Percentiles rank a stretch among this genome's conserved stretches.
Evolutionary conservation across 192 early-diverging fungal species (phyloP).

Genomic region (Coemansia sp.): DNA sequence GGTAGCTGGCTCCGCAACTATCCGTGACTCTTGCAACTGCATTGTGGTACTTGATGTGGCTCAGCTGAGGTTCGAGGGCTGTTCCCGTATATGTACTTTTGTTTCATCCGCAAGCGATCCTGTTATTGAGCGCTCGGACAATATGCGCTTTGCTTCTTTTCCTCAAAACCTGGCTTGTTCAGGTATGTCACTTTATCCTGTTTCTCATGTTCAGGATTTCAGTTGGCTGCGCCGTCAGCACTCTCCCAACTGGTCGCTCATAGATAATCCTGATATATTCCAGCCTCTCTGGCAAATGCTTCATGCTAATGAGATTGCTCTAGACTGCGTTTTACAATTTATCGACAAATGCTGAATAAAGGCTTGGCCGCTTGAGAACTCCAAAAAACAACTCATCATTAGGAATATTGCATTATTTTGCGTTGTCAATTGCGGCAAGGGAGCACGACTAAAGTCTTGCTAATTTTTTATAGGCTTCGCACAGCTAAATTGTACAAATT

Average conservation of each 20-base stretch:
- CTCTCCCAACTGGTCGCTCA: slow-evolving; percentile 73
- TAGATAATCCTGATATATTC: not conserved
- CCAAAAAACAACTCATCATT: too few species aligned
- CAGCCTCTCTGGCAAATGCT: slow-evolving; percentile 6
- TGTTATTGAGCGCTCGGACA: slow-evolving; percentile 79
- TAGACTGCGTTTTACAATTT: too few species aligned
- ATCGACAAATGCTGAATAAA: too few species aligned
- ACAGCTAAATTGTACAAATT: too few species aligned
- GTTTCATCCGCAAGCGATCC: slow-evolving; percentile 74
- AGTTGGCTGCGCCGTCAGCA: slow-evolving; percentile 81
- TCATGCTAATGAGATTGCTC: not conserved
- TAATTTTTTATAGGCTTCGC: too few species aligned
- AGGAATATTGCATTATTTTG: too few species aligned
- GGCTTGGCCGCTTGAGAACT: too few species aligned
- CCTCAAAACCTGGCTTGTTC: slow-evolving; percentile 29
- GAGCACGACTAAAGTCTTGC: too few species aligned
- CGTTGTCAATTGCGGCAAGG: too few species aligned
- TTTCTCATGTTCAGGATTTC: slow-evolving; percentile 82
- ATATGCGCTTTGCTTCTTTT: slow-evolving; percentile 68
- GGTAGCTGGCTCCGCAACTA: slow-evolving; percentile 69
- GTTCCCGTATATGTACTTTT: slow-evolving; percentile 59
- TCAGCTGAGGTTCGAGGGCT: slow-evolving; percentile 86
- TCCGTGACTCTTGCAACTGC: slow-evolving; percentile 63
- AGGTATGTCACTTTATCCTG: slow-evolving; percentile 26
- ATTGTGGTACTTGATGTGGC: slow-evolving; percentile 68